Base-by-base conservation (phyloP, 805 yeast species). In the Candida rishiriensis region DNA sequence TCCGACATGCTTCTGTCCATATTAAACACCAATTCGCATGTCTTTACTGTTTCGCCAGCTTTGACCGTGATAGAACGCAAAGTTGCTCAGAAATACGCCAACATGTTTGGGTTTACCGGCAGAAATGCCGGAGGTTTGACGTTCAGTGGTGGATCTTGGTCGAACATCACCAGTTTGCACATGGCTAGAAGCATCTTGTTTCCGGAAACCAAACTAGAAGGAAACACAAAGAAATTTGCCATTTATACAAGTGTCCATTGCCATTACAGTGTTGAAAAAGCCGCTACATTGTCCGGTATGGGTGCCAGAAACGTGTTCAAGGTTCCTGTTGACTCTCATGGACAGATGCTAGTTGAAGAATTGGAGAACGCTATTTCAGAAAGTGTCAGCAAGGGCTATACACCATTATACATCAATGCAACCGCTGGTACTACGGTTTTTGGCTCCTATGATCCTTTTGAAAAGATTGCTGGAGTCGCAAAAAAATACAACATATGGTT, bases 341-440 rank as follows among this genome's bases (percentile, higher is more conserved):
- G 95, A 2, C 59, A 71, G 18, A 74, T 87, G 84, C 68, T 72
- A 35, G 68, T 68, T 1, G 65, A 57, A 0, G 70, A 72, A 26
- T 66, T 87, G 37, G 79, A 72, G 17, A 36, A 40, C 3, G 58
- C 66, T 30, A 80, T 87, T 18, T 51, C 48, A 12, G 52, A 64
- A 36, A 68, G 86, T 6, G 37, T 49, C 1, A 39, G 43, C 0
- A 63, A 72, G n/a, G 93, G 95, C 0, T 75, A 52, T 55, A 81
- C 83, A 0, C 96, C 95, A 1, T 66, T 87, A 31, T 85, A 83
- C 58, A 68, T 88, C 45, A 85, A 83, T 57, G 89, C 85, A 11
- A 88, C 96, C 3, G 95, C 96, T 0, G 96, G 96, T 1, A 85
- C 95, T 10, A 87, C 96, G 0, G 96, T 87, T 0, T 84, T 80